Percentiles rank a stretch among this genome's conserved stretches.
Evolutionary conservation across 768 basidiomycete species (phyloP).

Genomic region (Nidularia sp.): DNA sequence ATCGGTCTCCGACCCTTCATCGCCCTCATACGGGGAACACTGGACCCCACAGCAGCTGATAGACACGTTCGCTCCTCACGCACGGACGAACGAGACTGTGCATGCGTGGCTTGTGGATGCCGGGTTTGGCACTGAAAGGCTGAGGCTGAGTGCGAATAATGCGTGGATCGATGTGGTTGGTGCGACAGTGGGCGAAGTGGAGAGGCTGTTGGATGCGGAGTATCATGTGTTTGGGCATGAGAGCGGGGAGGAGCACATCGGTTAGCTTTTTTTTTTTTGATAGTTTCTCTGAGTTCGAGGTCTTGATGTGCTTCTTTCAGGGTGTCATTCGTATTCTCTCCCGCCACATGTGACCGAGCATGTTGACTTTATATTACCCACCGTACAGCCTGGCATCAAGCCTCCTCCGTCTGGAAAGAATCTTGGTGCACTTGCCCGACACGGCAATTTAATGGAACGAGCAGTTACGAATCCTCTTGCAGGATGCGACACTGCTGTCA

Average conservation of each 20-base stretch:
- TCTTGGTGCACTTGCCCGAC: not conserved
- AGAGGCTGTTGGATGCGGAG: slow-evolving; percentile 22
- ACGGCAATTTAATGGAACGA: not conserved
- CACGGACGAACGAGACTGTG: slow-evolving; percentile 19
- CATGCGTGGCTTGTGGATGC: slow-evolving; percentile 21
- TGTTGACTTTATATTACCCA: slow-evolving; percentile 30
- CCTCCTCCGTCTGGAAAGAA: slow-evolving; percentile 3
- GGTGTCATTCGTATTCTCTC: slow-evolving; percentile 25
- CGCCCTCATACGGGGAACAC: slow-evolving; percentile 27
- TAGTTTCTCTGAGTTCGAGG: not conserved
- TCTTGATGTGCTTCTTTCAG: slow-evolving; percentile 7
- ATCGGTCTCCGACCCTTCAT: slow-evolving; percentile 29
- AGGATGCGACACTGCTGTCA: slow-evolving; percentile 18
- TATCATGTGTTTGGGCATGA: slow-evolving; percentile 26
- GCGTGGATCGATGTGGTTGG: slow-evolving; percentile 26
- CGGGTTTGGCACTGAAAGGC: slow-evolving; percentile 17
- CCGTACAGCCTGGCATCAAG: slow-evolving; percentile 22
- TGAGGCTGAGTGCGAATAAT: slow-evolving; percentile 15
- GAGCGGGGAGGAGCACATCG: slow-evolving; percentile 22
- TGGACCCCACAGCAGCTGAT: slow-evolving; percentile 24
- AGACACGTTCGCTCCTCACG: slow-evolving; percentile 22
- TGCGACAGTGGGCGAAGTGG: slow-evolving; percentile 23
- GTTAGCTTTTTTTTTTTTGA: slow-evolving; percentile 8
- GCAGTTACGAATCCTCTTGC: not conserved
- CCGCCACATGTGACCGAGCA: slow-evolving; percentile 20